A percentile compares a stretch with the other conserved stretches of the same genome.
Evolutionary conservation across 2,329 filamentous ascomycete species (phyloP).

Genomic region (Zasmidium angulare): DNA sequence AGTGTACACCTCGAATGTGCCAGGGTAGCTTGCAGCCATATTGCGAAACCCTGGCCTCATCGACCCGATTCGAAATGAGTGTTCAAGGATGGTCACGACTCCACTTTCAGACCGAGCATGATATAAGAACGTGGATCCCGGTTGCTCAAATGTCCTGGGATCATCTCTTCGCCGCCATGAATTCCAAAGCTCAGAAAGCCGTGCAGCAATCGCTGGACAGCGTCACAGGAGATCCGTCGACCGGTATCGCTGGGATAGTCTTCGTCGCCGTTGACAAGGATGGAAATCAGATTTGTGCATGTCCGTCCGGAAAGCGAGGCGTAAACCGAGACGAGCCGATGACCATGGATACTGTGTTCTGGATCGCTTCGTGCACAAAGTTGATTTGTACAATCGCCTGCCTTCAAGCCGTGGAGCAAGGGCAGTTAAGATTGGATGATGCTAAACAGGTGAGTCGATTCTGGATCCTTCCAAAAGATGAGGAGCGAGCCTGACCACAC

Average conservation of each 20-base stretch:
- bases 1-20: neutral
- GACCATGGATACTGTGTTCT: constrained; percentile 59
- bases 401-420: constrained; percentile 50
- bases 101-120: neutral
- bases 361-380: constrained; percentile 55
- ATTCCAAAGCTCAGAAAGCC: constrained; percentile 32
- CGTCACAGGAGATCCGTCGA: constrained; percentile 29
- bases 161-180: constrained; percentile 10
- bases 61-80: neutral
- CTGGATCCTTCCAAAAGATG: neutral
- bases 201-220: constrained; percentile 40
- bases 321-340: constrained; percentile 50
- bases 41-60: neutral
- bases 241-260: constrained; percentile 44
- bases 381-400: constrained; percentile 45
- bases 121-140: neutral
- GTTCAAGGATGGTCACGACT: neutral
- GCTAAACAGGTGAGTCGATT: constrained; percentile 23
- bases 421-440: constrained; percentile 44
- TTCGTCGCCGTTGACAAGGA: constrained; percentile 48
- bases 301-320: constrained; percentile 44
- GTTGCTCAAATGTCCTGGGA: neutral
- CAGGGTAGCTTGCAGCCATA: neutral
- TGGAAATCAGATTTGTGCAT: constrained; percentile 43
- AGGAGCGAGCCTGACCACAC: neutral